Evolutionary conservation across 495 filamentous ascomycete genomes (phyloP).

Genomic region (Talaromyces adpressus): DNA sequence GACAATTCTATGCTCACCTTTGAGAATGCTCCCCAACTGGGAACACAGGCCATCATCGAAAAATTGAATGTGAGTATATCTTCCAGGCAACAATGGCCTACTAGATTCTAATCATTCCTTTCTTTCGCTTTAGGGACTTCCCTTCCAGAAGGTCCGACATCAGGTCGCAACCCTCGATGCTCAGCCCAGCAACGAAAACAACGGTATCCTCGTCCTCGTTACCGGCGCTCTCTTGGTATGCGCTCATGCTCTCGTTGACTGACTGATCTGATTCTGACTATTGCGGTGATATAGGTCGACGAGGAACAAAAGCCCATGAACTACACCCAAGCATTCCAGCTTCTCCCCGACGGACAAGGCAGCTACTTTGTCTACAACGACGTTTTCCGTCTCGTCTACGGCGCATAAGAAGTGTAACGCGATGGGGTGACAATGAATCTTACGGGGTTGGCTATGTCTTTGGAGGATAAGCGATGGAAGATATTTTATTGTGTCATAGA

Average conservation of each 20-base stretch:
- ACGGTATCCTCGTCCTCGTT: constrained; percentile 73
- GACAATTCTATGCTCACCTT: constrained; percentile 90
- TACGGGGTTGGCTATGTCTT: background rate
- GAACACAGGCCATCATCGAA: constrained; percentile 55
- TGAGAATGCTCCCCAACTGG: constrained; percentile 55
- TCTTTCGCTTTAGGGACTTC: constrained; percentile 49
- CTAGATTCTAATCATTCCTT: background rate
- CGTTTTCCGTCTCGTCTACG: constrained; percentile 78
- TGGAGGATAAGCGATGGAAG: background rate
- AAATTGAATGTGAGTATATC: constrained; percentile 62
- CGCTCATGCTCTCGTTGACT: background rate
- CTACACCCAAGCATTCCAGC: constrained; percentile 81
- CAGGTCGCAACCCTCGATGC: constrained; percentile 62
- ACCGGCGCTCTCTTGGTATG: constrained; percentile 77
- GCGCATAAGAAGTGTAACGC: constrained; percentile 11
- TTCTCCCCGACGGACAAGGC: constrained; percentile 58
- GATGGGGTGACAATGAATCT: background rate
- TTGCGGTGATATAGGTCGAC: constrained; percentile 54
- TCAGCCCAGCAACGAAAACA: constrained; percentile 55
- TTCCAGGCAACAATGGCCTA: background rate
- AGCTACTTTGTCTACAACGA: constrained; percentile 88
- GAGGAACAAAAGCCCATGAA: constrained; percentile 72
- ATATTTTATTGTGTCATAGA: background rate
- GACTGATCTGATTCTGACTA: constrained; percentile 1
- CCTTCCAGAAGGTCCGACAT: constrained; percentile 75